Conservation (phyloP, 352 stramenopile genomes). For the Phytopythium vexans region DNA sequence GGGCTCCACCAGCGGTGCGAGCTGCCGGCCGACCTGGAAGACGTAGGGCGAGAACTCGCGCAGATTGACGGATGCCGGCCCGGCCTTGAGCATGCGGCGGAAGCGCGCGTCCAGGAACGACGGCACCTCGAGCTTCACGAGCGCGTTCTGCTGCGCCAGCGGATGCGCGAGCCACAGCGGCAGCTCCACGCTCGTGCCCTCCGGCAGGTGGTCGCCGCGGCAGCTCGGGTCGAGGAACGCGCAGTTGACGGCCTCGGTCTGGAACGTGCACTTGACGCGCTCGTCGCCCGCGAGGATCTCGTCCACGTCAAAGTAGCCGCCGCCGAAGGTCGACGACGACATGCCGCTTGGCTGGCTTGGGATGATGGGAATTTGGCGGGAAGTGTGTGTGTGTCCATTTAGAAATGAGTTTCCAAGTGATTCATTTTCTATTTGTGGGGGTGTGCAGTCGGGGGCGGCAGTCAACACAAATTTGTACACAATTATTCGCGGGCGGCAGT, state of each 20-base stretch:
- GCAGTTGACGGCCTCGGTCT: constrained; percentile 62
- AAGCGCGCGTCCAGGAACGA: constrained; percentile 70
- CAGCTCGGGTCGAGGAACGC: constrained; percentile 77
- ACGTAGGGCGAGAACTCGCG: constrained; percentile 69
- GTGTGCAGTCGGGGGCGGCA: too few relatives aligned
- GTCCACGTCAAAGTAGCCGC: constrained; percentile 70
- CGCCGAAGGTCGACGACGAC: not conserved
- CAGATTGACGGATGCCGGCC: constrained; percentile 66
- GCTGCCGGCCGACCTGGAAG: constrained; percentile 38
- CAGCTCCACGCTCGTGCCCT: constrained; percentile 55
- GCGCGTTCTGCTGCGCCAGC: constrained; percentile 35
- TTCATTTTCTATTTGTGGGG: too few relatives aligned
- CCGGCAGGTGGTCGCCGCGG: constrained; percentile 38
- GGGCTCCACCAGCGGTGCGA: constrained; percentile 10
- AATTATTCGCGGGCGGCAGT: too few relatives aligned
- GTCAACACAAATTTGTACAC: too few relatives aligned
- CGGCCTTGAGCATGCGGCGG: constrained; percentile 78
- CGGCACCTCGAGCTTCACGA: constrained; percentile 57
- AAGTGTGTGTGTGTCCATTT: too few relatives aligned
- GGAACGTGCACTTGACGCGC: constrained; percentile 75
- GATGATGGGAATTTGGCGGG: too few relatives aligned
- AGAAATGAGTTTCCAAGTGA: too few relatives aligned
- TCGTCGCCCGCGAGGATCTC: constrained; percentile 79
- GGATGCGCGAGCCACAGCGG: constrained; percentile 72
- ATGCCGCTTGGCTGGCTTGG: too few relatives aligned